Base-by-base conservation (phyloP, 257 asterid genomes). In the Verbascum thapsus region DNA sequence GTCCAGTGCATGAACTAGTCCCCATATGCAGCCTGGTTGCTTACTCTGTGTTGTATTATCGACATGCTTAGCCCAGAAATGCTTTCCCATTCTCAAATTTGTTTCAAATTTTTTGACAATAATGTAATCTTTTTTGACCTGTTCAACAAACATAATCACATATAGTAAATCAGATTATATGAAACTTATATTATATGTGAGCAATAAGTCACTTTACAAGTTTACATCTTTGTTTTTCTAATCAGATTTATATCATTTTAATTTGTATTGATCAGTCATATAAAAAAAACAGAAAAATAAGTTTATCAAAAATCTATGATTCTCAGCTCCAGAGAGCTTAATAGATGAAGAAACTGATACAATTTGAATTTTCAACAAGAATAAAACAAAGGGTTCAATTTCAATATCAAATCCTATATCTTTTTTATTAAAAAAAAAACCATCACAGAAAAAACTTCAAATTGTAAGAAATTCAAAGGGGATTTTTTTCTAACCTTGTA, bases 1-100 rank as follows among this genome's bases (percentile, higher is more conserved):
- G 63, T 70, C 81, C 18, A 90, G 64, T 7, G 70, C 81, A 57
- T 82, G 85, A n/a, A 76, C 72, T 44, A 91, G 66, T 1, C 95
- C 87, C 85, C 85, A 81, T 69, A 81, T 71, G 68, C 94, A 81
- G 5, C 91, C 81, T 0, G 81, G 79, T 72, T 74, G 84, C 55
- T 65, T 57, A 22, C 73, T 15, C 4, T 69, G 61, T 13, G 69
- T 48, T 62, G 62, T 76, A 30, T 79, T 74, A 18, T 80, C 52
- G 0, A 53, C 44, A 22, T 63, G 67, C 73, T 71, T 79, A 40
- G 8, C 57, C 72, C 78, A 41, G 11, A 66, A 53, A 58, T 53
- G 67, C 71, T 72, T 90, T 69, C 90, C 88, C 96, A 88, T 87
- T 12, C 38, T 67, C 11, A 35, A 17, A 20, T 4, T 20, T 60